Evolutionary conservation across 129 eudicot species (phyloP).

Genomic region (Flaveria sonorensis): DNA sequence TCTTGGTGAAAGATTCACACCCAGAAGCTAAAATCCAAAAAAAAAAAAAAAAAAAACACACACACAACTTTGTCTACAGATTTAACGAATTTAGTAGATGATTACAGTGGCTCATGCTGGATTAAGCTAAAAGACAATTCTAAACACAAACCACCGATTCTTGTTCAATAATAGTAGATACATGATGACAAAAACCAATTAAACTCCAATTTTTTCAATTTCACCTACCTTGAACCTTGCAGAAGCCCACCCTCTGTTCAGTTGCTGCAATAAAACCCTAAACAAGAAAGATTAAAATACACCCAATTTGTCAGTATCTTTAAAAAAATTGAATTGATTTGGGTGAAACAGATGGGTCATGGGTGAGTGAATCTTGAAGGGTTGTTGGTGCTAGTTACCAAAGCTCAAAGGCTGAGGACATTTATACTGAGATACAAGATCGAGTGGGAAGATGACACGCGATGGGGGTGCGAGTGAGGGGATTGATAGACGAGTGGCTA

Average conservation of each 20-base stretch:
- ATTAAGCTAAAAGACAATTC: slow-evolving; percentile 34
- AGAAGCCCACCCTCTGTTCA: slow-evolving; percentile 31
- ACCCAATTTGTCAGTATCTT: slow-evolving; percentile 15
- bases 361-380: slow-evolving; percentile 30
- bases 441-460: slow-evolving; percentile 20
- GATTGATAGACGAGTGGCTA: slow-evolving; percentile 11
- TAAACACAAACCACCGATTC: slow-evolving; percentile 34
- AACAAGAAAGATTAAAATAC: slow-evolving; percentile 22
- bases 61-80: slow-evolving; percentile 10
- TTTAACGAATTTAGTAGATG: slow-evolving; percentile 12
- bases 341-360: slow-evolving; percentile 29
- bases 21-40: slow-evolving; percentile 46
- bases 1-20: slow-evolving; percentile 35
- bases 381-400: slow-evolving; percentile 32
- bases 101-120: slow-evolving; percentile 32
- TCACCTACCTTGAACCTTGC: slow-evolving; percentile 34
- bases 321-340: background rate
- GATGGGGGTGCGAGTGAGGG: slow-evolving; percentile 30
- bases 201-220: slow-evolving; percentile 9
- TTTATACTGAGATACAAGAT: background rate
- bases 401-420: slow-evolving; percentile 18
- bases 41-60: no score
- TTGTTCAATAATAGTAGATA: slow-evolving; percentile 31
- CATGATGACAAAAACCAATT: slow-evolving; percentile 35
- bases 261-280: slow-evolving; percentile 57